Evolutionary conservation across 306 rosid genomes (phyloP).

Genomic region (Sophora flavescens): DNA sequence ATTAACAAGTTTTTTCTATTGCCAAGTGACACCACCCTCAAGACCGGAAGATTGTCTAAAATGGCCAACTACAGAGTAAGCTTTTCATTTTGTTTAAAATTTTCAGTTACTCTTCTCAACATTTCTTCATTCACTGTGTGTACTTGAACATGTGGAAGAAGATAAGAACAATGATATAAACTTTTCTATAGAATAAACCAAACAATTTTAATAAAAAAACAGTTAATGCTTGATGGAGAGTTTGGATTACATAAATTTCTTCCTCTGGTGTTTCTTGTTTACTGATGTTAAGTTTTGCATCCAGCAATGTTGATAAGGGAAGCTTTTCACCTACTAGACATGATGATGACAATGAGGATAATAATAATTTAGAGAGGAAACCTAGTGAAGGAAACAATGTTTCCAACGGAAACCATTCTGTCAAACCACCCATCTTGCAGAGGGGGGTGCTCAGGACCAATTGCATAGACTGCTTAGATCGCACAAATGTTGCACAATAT

Average conservation of each 20-base stretch:
- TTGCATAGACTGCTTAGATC: constrained; percentile 97
- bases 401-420: constrained; percentile 49
- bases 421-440: constrained; percentile 66
- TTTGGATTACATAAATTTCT: constrained; percentile 24
- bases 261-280: constrained; percentile 29
- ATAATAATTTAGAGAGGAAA: constrained; percentile 55
- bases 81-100: constrained; percentile 41
- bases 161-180: constrained; percentile 21
- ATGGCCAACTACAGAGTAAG: constrained; percentile 69
- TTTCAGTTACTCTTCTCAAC: constrained; percentile 23
- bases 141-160: constrained; percentile 12
- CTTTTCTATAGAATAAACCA: not conserved
- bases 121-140: not conserved
- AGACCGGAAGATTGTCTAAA: constrained; percentile 55
- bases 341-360: constrained; percentile 51
- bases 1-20: constrained; percentile 80
- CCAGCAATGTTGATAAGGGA: constrained; percentile 47
- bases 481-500: constrained; percentile 98
- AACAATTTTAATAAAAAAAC: constrained; percentile 4
- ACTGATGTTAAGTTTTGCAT: constrained; percentile 45
- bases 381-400: constrained; percentile 54
- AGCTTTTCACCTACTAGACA: constrained; percentile 37
- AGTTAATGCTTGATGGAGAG: constrained; percentile 37
- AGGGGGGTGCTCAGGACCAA: constrained; percentile 95
- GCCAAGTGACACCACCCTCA: constrained; percentile 70